These are phyloP conservation scores for Leccinum disarticulatum DNA, from an alignment of 768 basidiomycete species.

Conservation along the genomic window DNA sequence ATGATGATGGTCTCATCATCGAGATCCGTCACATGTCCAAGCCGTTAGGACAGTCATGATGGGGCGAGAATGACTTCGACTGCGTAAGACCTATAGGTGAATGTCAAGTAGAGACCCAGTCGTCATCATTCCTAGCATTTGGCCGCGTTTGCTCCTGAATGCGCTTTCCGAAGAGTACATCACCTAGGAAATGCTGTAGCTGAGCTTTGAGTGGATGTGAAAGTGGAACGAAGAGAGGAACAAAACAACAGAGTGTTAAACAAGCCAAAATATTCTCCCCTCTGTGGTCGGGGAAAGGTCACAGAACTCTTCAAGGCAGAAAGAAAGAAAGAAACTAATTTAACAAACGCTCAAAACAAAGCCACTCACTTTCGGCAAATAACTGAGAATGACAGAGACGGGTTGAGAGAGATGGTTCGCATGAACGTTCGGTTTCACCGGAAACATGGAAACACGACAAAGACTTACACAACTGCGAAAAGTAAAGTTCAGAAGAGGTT, in stretches of 20 bases:
- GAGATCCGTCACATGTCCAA: no score
- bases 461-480: slow-evolving; percentile 36
- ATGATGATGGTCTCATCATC: no score
- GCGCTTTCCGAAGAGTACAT: slow-evolving; percentile 41
- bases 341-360: slow-evolving; percentile 33
- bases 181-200: slow-evolving; percentile 21
- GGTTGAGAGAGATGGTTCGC: slow-evolving; percentile 24
- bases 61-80: slow-evolving; percentile 60
- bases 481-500: slow-evolving; percentile 25
- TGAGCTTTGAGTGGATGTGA: slow-evolving; percentile 21
- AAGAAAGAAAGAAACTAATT: slow-evolving; percentile 18
- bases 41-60: slow-evolving; percentile 20
- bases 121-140: slow-evolving; percentile 53
- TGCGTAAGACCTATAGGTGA: slow-evolving; percentile 67
- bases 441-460: slow-evolving; percentile 23
- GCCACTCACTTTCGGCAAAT: slow-evolving; percentile 19
- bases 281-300: slow-evolving; percentile 24
- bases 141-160: slow-evolving; percentile 51
- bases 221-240: slow-evolving; percentile 19
- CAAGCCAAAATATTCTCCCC: slow-evolving; percentile 25
- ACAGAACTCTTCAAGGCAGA: slow-evolving; percentile 3
- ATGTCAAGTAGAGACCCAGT: slow-evolving; percentile 59
- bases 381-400: slow-evolving; percentile 16
- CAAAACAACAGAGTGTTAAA: slow-evolving; percentile 32
- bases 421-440: slow-evolving; percentile 12